Percentiles rank a stretch among this genome's conserved stretches.
Evolutionary conservation across 2,329 filamentous ascomycete species (phyloP).

Genomic region (Fusarium sp.): DNA sequence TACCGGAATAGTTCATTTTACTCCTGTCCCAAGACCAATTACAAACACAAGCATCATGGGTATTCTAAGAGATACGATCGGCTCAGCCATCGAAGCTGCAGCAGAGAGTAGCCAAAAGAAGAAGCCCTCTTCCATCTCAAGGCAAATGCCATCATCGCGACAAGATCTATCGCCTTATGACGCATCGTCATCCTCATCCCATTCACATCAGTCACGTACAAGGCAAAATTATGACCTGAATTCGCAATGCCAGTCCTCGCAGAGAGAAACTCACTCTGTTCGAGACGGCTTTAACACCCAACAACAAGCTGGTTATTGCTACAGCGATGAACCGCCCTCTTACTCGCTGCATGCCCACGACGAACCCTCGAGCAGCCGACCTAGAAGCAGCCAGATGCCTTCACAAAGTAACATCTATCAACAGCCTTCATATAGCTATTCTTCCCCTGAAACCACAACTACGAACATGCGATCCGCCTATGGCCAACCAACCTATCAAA

Average conservation of each 20-base stretch:
- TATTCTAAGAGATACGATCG: not conserved
- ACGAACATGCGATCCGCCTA: not conserved
- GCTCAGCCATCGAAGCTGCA: not conserved
- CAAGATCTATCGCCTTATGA: not conserved
- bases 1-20: not conserved
- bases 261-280: not conserved
- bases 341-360: not conserved
- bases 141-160: not conserved
- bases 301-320: not conserved
- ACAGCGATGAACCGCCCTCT: not conserved
- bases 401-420: not conserved
- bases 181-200: not conserved
- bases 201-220: not conserved
- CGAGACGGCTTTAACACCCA: not conserved
- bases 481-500: not conserved
- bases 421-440: not conserved
- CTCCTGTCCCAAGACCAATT: not conserved
- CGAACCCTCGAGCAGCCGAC: not conserved
- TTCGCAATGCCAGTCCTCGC: not conserved
- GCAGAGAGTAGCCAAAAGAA: not conserved
- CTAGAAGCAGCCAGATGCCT: not conserved
- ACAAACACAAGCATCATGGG: not conserved
- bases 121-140: not conserved
- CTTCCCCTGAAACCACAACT: not conserved
- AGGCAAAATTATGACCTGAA: not conserved